Base-by-base conservation (phyloP, 345 rosid genomes). In the Combretum micranthum region DNA sequence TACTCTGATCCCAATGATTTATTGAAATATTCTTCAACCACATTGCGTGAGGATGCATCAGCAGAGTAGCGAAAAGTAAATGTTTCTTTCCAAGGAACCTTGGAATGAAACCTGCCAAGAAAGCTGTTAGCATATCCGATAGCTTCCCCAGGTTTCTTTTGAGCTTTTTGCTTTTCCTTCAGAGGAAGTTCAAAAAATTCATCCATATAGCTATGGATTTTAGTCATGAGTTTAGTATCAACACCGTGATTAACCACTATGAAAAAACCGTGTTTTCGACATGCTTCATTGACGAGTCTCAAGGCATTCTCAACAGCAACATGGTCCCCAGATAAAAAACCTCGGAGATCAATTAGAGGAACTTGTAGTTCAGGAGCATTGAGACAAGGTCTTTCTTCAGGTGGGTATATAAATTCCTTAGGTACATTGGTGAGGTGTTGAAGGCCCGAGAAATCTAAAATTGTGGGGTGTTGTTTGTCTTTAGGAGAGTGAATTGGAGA, bases 51-150 rank as follows among this genome's bases (percentile, higher is more conserved):
- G 2, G 64, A 42, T 16, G 46, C 20, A 13, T 59, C 45, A 1
- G 71, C 80, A 0, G 66, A 70, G 57, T 71, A 81, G 25, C 69
- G 58, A 71, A 90, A 83, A 47, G 97, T 79, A 7, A 90, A 71
- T 1, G 97, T 90, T 71, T 90, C 97, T 50, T 90, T 90, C 97
- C 95, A 90, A 0, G 97, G 97, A 46, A 90, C 82, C 61, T 81
- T 87, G 14, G 81, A 75, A 12, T 81, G 66, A 55, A 78, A 90
- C 64, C 97, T 80, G 6, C 90, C 93, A 20, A 86, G 78, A 58
- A 84, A 90, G 60, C 95, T 90, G 64, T 88, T 87, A 13, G 93
- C 88, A 44, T 87, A 90, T 47, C 97, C 97, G 13, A 76, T 78
- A 61, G 47, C 52, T 42, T 87, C 85, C 1, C 96, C 97, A 42